Base-by-base conservation (phyloP, 768 basidiomycete genomes). In the Grammothele lineata region DNA sequence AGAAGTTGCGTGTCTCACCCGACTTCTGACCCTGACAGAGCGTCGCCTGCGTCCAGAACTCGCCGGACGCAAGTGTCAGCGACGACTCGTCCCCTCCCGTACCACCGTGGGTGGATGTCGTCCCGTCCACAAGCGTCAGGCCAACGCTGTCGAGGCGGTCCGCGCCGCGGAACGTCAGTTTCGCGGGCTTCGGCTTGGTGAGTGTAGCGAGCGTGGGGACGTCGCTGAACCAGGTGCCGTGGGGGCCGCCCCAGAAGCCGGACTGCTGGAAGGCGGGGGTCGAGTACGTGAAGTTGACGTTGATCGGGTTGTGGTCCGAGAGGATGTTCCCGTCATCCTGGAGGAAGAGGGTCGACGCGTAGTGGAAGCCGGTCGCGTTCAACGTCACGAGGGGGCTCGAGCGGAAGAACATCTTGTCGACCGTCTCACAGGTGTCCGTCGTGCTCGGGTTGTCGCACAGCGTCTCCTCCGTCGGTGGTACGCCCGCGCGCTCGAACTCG, bases 1-100 rank as follows among this genome's bases (percentile, higher is more conserved):
- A 46, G 30, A 46, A 46, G 45, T 33, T 46, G 37, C 45, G 45
- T n/a, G 45, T 46, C 37, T 46, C 27, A 21, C 38, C 45, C 21
- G 23, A 24, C 35, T 39, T 19, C 45, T 39, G 17, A 30, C 27
- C 45, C 45, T 36, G 37, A 37, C 45, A 46, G 30, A 46, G 37
- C 37, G n/a, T 23, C 14, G 45, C 45, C 17, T 19, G 22, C 14
- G 32, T 23, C 19, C 37, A 36, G 27, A 4, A n/a, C 15, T 46
- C 45, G 4, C 45, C 45, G 4, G 37, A 14, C 1, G 27, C 37
- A 37, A 46, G 45, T 15, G 37, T 34, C 14, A 46, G 45, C 19
- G 27, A 32, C n/a, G 12, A 15, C 5, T 37, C 12, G 30, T 32
- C 18, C n/a, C 45, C 45, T 26, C 44, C 44, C 10, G 44, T 45